Conservation (phyloP, 176 grass and related monocot species). For the Avena sativa region DNA sequence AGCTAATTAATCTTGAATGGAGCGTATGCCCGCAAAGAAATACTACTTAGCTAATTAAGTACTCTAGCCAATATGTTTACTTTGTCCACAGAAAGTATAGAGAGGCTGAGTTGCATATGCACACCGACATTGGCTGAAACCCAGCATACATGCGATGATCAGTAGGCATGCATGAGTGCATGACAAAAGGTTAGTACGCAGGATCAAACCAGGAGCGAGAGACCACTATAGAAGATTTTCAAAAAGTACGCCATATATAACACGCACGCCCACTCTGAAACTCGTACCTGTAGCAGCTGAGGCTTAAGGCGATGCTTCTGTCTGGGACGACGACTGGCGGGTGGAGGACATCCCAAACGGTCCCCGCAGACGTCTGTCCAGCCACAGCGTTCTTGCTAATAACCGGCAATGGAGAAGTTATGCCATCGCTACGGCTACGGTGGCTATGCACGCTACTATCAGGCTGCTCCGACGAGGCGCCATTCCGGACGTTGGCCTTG, state of each 20-base stretch:
- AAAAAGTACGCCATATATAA: not conserved
- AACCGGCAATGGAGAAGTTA: not conserved
- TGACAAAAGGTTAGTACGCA: not conserved
- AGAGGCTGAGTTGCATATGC: not conserved
- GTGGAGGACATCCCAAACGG: conserved; percentile 36
- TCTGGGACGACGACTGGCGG: not conserved
- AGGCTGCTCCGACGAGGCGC: not conserved
- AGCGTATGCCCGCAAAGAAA: not conserved
- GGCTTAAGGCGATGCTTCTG: not conserved
- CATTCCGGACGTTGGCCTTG: conserved; percentile 70
- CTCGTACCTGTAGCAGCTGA: conserved; percentile 1
- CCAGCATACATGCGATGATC: not conserved
- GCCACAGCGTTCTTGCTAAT: not conserved
- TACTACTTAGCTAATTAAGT: not conserved
- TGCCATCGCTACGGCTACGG: not conserved
- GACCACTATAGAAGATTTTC: not conserved
- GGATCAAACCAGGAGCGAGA: not conserved
- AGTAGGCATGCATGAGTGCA: not conserved
- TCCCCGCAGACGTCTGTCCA: not conserved
- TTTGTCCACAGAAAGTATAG: not conserved
- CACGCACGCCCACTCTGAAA: not conserved
- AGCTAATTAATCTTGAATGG: too few species aligned
- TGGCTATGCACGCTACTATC: not conserved
- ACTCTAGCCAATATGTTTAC: not conserved
- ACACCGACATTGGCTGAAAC: not conserved